Base-by-base conservation (phyloP, 208 protist genomes). In the Wallacemonas sp. region DNA sequence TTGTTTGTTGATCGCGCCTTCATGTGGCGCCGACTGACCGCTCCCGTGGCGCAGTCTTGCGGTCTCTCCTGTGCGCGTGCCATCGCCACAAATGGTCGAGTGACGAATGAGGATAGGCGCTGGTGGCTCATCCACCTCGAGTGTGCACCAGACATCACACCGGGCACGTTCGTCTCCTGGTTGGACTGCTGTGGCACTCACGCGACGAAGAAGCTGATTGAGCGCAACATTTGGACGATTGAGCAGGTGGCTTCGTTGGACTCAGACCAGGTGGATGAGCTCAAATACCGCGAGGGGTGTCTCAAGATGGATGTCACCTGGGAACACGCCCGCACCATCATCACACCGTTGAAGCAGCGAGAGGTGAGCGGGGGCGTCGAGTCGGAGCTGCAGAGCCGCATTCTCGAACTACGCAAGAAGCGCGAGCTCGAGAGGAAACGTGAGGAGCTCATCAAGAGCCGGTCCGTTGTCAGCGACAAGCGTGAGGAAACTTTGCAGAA, bases 151-250 rank as follows among this genome's bases (percentile, higher is more conserved):
- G 86, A 95, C 59, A 78, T 95, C 34, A 91, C 82, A 0, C 79
- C 86, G 0, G 89, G 89, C 46, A 95, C 89, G 9, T 95, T 95
- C 53, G 76, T 90, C 8, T 74, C 86, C 26, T 95, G 85, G 84
- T 72, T 95, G 1, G 89, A 95, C 64, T 89, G 84, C 78, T 95
- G 89, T 42, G 89, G 86, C 48, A 92, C 84, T n/a, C 89, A 95
- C 78, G 92, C 89, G 3, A 88, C 83, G 8, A 95, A 95, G 68
- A 92, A 93, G 65, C 52, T 95, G n/a, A 95, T 95, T 63, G 86
- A 95, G 64, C 81, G 85, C n/a, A 89, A 93, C 60, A 79, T 95
- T 21, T 95, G 89, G 87, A 93, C 89, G 10, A 95, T 95, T 59
- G 86, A 91, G 69, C 89, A 95, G 72, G 84, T 95, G 0, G 84